phyloP scores from a whole-genome alignment of 2,329 filamentous ascomycete species.

The Colletotrichum chrysophilum region DNA sequence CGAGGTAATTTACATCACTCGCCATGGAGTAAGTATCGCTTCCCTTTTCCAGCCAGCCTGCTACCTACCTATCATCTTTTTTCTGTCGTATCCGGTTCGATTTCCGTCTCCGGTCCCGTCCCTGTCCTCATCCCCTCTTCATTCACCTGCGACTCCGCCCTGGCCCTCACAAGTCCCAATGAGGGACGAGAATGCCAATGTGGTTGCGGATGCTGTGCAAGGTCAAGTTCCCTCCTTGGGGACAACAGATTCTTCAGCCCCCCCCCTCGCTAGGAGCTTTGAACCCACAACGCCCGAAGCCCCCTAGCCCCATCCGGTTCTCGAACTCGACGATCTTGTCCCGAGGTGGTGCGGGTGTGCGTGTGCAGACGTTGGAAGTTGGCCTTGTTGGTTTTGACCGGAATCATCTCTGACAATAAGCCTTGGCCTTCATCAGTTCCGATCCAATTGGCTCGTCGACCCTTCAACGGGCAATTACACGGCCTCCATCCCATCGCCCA shows the following conservation, averaged over 20 bases:
- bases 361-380: neutral
- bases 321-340: neutral
- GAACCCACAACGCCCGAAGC: neutral
- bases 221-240: neutral
- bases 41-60: neutral
- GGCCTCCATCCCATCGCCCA: constrained; percentile 77
- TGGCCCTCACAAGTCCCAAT: neutral
- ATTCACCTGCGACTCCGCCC: neutral
- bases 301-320: neutral
- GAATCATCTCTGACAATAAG: constrained; percentile 14
- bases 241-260: neutral
- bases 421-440: constrained; percentile 65
- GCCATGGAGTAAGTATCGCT: constrained; percentile 70
- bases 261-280: neutral
- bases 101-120: constrained; percentile 15
- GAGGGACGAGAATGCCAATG: neutral
- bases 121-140: neutral
- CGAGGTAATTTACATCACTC: constrained; percentile 74
- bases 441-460: constrained; percentile 88
- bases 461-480: constrained; percentile 79
- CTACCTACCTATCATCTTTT: neutral
- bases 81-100: constrained; percentile 4
- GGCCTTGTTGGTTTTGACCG: neutral
- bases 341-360: neutral
- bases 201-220: neutral